Evolutionary conservation across 2,329 filamentous ascomycete genomes (phyloP).

Genomic region (Colletotrichum trifolii): DNA sequence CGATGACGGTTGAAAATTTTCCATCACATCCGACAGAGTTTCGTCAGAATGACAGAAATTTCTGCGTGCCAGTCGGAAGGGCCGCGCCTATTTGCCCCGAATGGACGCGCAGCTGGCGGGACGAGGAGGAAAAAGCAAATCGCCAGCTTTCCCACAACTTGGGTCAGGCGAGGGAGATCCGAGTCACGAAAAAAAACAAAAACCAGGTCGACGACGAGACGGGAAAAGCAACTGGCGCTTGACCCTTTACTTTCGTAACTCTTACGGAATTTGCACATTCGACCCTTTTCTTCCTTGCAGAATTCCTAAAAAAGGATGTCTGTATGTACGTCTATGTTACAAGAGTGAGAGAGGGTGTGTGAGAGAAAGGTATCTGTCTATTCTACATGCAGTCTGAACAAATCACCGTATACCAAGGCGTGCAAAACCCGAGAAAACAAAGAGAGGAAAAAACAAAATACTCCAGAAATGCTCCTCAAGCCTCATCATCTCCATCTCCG

Average conservation of each 20-base stretch:
- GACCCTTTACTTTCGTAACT: not conserved
- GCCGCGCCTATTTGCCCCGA: constrained; percentile 9
- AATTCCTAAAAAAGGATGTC: constrained; percentile 1
- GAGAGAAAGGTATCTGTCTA: constrained; percentile 32
- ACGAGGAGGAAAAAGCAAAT: constrained; percentile 25
- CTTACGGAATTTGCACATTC: not conserved
- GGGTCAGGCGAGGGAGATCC: constrained; percentile 8
- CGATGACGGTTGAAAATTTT: not conserved
- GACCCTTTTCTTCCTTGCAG: not conserved
- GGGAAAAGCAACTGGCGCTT: constrained; percentile 16
- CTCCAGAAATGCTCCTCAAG: no score
- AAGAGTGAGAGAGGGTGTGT: not conserved
- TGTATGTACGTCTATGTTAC: no score
- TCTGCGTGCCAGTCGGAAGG: not conserved
- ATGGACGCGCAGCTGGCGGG: constrained; percentile 3
- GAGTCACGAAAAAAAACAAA: constrained; percentile 2
- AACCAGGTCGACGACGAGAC: not conserved
- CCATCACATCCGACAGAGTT: not conserved
- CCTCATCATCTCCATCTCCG: constrained; percentile 5
- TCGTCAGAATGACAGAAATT: constrained; percentile 4
- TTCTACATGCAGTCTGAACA: not conserved
- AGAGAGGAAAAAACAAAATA: not conserved
- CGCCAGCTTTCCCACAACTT: not conserved
- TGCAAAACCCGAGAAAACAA: not conserved
- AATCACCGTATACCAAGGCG: not conserved